These are phyloP conservation scores for Edaphochlamys debaryana DNA, from an alignment of 139 green algal species.

Conservation along the genomic window DNA sequence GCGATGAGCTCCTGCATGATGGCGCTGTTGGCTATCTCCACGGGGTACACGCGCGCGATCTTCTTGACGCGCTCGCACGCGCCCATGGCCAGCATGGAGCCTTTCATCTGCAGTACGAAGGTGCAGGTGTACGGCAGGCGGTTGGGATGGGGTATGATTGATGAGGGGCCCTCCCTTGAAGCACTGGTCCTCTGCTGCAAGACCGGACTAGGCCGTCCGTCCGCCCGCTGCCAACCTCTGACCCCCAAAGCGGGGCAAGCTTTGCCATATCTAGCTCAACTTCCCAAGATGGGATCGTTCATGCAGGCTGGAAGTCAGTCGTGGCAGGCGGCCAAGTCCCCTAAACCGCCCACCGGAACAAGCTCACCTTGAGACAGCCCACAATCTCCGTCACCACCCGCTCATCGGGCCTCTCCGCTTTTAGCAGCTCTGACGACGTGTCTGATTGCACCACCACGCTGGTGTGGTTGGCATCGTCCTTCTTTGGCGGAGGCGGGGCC, in stretches of 20 bases:
- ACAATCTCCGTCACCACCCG: conserved; percentile 32
- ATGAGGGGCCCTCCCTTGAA: background rate
- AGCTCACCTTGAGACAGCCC: conserved; percentile 37
- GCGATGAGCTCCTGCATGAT: conserved; percentile 42
- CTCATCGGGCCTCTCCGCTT: conserved; percentile 22
- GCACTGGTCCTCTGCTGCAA: no score
- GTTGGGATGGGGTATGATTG: no score
- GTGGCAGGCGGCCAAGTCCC: no score
- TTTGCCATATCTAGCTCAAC: no score
- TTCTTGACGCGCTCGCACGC: conserved; percentile 55
- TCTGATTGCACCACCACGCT: conserved; percentile 12
- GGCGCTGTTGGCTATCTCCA: conserved; percentile 36
- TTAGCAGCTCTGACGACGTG: background rate
- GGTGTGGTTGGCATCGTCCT: conserved; percentile 9
- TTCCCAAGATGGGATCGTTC: no score
- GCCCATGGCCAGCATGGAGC: conserved; percentile 49
- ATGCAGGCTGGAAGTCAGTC: no score
- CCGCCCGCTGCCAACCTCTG: no score
- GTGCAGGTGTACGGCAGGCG: background rate
- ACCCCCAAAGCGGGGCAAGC: no score
- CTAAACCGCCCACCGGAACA: no score
- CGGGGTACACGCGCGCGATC: conserved; percentile 36
- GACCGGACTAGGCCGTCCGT: no score
- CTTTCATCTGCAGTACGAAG: conserved; percentile 33
- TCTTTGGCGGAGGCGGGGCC: background rate